Conservation (phyloP, 1,284 basidiomycete species). For the Vanrija pseudolonga region DNA sequence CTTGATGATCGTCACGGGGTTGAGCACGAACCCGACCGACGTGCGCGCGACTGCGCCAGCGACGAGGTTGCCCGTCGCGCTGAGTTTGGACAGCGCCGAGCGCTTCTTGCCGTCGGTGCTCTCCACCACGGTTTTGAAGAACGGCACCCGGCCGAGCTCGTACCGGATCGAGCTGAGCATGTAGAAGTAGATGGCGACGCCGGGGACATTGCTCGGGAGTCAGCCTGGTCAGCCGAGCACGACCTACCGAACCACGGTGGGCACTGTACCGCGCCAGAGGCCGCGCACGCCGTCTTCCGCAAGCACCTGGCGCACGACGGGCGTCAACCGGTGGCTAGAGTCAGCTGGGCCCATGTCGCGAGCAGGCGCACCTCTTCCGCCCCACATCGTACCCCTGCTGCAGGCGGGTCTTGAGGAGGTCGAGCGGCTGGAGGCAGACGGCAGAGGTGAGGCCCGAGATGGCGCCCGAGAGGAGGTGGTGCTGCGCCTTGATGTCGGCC, state of each 20-base stretch:
- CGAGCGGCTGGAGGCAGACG: constrained; percentile 55
- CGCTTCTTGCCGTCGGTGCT: constrained; percentile 1
- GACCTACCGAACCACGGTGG: constrained; percentile 68
- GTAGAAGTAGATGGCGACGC: constrained; percentile 89
- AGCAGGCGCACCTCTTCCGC: constrained; percentile 25
- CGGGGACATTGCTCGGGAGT: constrained; percentile 74
- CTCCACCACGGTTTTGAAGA: constrained; percentile 30
- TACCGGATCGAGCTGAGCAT: constrained; percentile 74
- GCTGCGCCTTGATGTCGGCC: constrained; percentile 29
- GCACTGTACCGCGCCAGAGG: constrained; percentile 73
- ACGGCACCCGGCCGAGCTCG: constrained; percentile 50
- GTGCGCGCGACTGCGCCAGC: constrained; percentile 85
- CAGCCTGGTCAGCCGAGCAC: background rate
- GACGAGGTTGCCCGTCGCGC: constrained; percentile 75
- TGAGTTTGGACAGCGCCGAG: constrained; percentile 66
- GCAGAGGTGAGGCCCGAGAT: constrained; percentile 47
- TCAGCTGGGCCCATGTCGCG: background rate
- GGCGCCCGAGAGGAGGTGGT: constrained; percentile 48
- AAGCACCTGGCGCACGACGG: constrained; percentile 42
- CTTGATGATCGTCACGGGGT: constrained; percentile 92
- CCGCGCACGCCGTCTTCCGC: constrained; percentile 49
- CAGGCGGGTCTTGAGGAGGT: constrained; percentile 80
- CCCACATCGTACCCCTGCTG: constrained; percentile 58
- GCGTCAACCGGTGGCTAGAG: constrained; percentile 26
- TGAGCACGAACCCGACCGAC: constrained; percentile 79